Percentiles rank a stretch among this genome's conserved stretches.
Evolutionary conservation across 1,284 basidiomycete genomes (phyloP).

Genomic region (Pseudozyma sp.): DNA sequence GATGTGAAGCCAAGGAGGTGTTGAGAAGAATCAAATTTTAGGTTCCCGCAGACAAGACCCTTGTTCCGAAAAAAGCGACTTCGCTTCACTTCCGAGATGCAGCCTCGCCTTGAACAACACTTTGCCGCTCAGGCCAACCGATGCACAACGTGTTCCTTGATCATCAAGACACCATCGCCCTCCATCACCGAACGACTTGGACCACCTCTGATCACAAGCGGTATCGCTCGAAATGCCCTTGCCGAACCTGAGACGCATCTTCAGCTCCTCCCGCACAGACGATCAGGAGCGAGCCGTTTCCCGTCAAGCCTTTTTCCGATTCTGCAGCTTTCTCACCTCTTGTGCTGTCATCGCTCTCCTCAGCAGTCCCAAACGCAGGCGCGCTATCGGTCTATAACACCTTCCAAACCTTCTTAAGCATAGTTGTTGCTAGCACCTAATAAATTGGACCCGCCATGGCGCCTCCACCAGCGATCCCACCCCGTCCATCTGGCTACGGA

Average conservation of each 20-base stretch:
- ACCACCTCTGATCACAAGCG: slow-evolving; percentile 1
- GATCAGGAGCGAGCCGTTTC: slow-evolving; percentile 61
- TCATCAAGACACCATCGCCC: background rate
- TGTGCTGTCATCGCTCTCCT: slow-evolving; percentile 63
- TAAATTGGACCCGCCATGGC: background rate
- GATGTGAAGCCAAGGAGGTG: background rate
- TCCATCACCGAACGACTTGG: background rate
- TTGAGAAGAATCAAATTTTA: slow-evolving; percentile 5
- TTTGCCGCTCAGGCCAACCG: background rate
- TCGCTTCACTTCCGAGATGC: background rate
- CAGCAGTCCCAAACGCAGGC: slow-evolving; percentile 53
- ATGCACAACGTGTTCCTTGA: background rate
- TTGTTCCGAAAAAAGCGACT: background rate
- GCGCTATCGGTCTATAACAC: slow-evolving; percentile 41
- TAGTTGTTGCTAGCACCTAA: no score
- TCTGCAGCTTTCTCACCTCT: slow-evolving; percentile 59
- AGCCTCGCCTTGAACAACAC: background rate
- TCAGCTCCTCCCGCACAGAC: slow-evolving; percentile 58
- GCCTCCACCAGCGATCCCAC: slow-evolving; percentile 6
- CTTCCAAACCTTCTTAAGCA: no score
- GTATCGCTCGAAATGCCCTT: slow-evolving; percentile 45
- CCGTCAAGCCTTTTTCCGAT: slow-evolving; percentile 63
- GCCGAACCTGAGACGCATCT: slow-evolving; percentile 61
- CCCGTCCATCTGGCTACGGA: background rate
- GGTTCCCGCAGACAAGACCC: slow-evolving; percentile 2